Evolutionary conservation across 2,329 filamentous ascomycete genomes (phyloP), one percentile per base, ranked within the genome.

Genomic region (Ophiocordyceps robertsii): DNA sequence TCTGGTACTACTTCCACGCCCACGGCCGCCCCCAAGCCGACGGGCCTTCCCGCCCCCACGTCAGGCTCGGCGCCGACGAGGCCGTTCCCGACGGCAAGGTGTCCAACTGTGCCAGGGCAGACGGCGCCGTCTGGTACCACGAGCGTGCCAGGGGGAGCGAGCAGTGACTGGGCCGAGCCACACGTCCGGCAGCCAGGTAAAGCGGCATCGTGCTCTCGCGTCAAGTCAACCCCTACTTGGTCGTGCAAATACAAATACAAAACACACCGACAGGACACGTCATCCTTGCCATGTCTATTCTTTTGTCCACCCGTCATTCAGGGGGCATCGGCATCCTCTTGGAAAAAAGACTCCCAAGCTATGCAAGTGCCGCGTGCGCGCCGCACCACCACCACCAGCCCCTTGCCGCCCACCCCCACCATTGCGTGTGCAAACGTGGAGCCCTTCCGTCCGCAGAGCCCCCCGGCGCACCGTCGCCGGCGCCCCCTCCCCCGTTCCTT

Each of bases 1-100:
- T 79, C 12, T 83, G 77, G 77, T 83, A 82, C 53, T 82, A 80
- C 52, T 68, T 73, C 56, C 70, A 81, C 56, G 72, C 74, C 41
- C 68, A 66, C 43, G 78, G 78, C 4, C 58, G 66, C 14, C 69
- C 75, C 7, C 79, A 82, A 60, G 60, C 67, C 43, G 24, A 7
- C 24, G 24, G 7, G n/a, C n/a, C n/a, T 7, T 24, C 24, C 4
- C 24, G 24, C 24, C 65, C 62, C 2, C 56, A 69, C 35, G 66
- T 61, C 10, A 52, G 72, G 21, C 64, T 67, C 6, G 53, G 68
- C 10, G 53, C 58, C n/a, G 62, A 63, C 8, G 58, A 61, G 14
- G 33, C 33, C 42, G 63, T 68, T 3, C 68, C 71, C 43, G 73
- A 70, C 0, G 67, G 67, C 5, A 65, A 61, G 19, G 52, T 66